These are phyloP conservation scores for Geranium incanum DNA, from an alignment of 441 rosid species.

Conservation along the genomic window DNA sequence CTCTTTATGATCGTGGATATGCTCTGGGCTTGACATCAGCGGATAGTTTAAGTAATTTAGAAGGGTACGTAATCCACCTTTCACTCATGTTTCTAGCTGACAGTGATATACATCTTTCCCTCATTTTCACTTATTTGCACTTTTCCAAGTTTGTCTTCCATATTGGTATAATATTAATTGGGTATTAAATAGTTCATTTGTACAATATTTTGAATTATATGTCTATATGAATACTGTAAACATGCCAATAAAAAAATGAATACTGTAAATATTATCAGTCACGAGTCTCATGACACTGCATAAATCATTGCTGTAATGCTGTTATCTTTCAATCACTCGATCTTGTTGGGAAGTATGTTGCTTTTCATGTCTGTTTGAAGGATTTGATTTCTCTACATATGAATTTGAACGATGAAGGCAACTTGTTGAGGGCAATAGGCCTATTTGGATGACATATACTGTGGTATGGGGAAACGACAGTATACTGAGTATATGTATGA, in stretches of 20 bases:
- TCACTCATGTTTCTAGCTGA: not conserved
- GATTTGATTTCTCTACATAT: not conserved
- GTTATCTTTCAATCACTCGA: not conserved
- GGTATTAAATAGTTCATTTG: not conserved
- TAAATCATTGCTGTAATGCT: not conserved
- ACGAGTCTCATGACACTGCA: not conserved
- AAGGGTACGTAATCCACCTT: constrained; percentile 41
- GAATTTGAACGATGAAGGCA: not conserved
- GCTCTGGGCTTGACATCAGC: constrained; percentile 68
- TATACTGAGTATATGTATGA: not conserved
- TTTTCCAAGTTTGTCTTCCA: not conserved
- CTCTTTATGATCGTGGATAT: constrained; percentile 91
- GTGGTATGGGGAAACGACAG: not conserved
- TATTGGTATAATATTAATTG: not conserved
- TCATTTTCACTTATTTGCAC: not conserved
- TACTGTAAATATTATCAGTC: not conserved
- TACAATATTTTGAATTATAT: not conserved
- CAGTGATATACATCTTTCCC: not conserved
- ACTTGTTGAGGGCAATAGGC: not conserved
- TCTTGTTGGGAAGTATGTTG: constrained; percentile 6
- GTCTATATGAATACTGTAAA: not conserved
- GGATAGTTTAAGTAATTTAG: constrained; percentile 52
- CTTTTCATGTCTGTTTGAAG: not conserved
- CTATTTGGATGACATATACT: not conserved
- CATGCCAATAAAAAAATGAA: not conserved